Conservation (phyloP, 2,329 filamentous ascomycete genomes). For the Fusarium nelsonii region DNA sequence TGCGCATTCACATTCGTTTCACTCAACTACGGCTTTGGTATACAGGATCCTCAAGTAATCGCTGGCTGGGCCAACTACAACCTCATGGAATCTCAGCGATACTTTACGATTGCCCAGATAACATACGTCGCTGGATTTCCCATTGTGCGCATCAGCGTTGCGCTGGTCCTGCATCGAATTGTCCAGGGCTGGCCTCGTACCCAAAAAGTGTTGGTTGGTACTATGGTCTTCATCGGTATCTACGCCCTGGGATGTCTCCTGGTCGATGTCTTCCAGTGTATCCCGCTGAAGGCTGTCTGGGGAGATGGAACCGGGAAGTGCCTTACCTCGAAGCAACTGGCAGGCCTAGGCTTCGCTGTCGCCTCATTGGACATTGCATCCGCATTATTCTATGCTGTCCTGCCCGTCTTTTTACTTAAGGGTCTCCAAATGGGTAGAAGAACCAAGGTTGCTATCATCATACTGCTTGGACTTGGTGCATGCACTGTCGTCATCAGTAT, state of each 20-base stretch:
- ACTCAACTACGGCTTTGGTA: conserved; percentile 3
- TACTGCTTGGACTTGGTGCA: conserved; percentile 8
- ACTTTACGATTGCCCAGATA: conserved; percentile 10
- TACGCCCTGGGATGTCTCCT: conserved; percentile 10
- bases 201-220: neutral
- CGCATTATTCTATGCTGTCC: conserved; percentile 2
- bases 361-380: conserved; percentile 4
- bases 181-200: conserved; percentile 16
- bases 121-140: conserved; percentile 12
- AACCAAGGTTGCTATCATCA: conserved; percentile 7
- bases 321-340: neutral
- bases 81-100: conserved; percentile 1
- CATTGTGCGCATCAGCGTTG: conserved; percentile 5
- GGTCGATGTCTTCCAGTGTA: conserved; percentile 9
- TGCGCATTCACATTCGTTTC: conserved; percentile 13
- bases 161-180: conserved; percentile 3
- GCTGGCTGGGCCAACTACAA: neutral
- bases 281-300: conserved; percentile 9
- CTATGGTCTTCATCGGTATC: conserved; percentile 1
- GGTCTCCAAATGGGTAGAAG: conserved; percentile 11
- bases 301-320: conserved; percentile 5
- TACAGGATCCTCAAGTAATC: neutral
- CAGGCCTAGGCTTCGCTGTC: conserved; percentile 4
- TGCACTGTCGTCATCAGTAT: conserved; percentile 6
- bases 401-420: conserved; percentile 4